Evolutionary conservation across 352 stramenopile genomes (phyloP).

Genomic region (Pythium plurisporium): DNA sequence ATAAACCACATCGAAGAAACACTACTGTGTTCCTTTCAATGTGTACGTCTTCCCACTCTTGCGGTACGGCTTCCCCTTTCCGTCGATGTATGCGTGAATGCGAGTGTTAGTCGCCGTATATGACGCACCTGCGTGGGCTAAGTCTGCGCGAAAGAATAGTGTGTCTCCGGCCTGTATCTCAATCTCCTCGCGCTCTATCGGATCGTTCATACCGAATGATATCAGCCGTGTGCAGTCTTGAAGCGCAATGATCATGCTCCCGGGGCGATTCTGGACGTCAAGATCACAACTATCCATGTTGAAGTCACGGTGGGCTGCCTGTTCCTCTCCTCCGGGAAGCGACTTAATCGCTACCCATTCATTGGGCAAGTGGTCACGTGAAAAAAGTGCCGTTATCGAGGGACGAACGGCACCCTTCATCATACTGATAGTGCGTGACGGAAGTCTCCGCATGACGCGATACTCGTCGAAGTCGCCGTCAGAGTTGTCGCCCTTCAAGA

Average conservation of each 20-base stretch:
- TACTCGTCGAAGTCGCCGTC: background rate
- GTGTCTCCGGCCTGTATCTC: background rate
- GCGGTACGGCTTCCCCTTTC: background rate
- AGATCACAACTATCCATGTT: background rate
- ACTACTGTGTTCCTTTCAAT: no score
- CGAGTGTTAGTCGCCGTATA: background rate
- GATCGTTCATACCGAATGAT: background rate
- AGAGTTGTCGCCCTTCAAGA: background rate
- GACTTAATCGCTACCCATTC: background rate
- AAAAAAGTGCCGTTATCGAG: background rate
- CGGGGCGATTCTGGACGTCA: background rate
- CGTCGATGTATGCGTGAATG: background rate
- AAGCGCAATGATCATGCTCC: background rate
- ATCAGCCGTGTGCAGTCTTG: background rate
- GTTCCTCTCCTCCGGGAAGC: background rate
- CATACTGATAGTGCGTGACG: background rate
- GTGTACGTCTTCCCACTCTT: background rate
- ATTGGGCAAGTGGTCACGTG: background rate
- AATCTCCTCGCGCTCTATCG: background rate
- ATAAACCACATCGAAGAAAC: no score
- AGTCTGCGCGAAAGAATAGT: background rate
- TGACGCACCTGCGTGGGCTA: background rate
- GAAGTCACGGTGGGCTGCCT: background rate
- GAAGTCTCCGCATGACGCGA: background rate
- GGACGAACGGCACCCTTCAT: background rate